Evolutionary conservation across 495 filamentous ascomycete genomes (phyloP).

Genomic region (Neurospora tetraspora): DNA sequence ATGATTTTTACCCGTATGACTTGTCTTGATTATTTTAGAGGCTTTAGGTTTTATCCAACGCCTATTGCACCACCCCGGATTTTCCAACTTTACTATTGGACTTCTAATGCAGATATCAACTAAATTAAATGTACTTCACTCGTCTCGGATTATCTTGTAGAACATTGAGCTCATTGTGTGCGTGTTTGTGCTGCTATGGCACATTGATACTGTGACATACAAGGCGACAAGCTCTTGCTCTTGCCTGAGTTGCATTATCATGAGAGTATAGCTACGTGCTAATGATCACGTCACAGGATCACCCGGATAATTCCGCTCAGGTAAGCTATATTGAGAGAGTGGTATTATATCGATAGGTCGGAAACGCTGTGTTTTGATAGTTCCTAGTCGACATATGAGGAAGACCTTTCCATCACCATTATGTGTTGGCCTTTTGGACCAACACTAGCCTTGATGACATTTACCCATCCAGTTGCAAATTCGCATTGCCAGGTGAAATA

Average conservation of each 20-base stretch:
- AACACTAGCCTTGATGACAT: background rate
- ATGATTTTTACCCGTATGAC: background rate
- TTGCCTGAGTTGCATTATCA: background rate
- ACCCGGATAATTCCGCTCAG: background rate
- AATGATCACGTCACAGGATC: background rate
- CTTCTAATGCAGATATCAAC: conserved; percentile 48
- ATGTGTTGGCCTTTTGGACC: background rate
- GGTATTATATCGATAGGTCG: background rate
- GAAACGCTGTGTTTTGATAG: background rate
- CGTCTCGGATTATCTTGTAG: background rate
- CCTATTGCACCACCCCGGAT: background rate
- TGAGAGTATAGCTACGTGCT: background rate
- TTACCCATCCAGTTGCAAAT: background rate
- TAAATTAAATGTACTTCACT: conserved; percentile 28
- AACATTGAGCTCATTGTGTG: background rate
- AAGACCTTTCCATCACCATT: background rate
- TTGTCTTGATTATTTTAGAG: background rate
- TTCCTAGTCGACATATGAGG: background rate
- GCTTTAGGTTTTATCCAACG: background rate
- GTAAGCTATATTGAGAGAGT: background rate
- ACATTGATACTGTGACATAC: background rate
- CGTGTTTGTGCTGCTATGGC: background rate
- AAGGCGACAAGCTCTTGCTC: background rate
- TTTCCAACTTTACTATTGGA: conserved; percentile 32
- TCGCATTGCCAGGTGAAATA: background rate